phyloP scores from a whole-genome alignment of 2,329 filamentous ascomycete species.

The Claviceps sp. region DNA sequence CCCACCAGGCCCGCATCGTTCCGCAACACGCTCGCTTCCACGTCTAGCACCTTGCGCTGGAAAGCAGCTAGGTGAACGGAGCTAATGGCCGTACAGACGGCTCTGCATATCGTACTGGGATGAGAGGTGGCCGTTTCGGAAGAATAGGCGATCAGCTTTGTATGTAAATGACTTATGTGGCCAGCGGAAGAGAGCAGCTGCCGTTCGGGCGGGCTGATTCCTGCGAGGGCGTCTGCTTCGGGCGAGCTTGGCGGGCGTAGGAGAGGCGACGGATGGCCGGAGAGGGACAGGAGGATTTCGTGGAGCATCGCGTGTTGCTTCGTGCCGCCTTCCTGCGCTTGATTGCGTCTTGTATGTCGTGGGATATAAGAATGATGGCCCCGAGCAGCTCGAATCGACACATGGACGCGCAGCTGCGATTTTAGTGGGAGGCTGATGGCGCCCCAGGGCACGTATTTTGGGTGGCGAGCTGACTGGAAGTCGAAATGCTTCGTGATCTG shows the following conservation, averaged over 20 bases:
- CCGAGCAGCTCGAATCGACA: conserved; percentile 42
- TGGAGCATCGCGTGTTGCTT: conserved; percentile 59
- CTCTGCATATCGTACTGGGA: conserved; percentile 71
- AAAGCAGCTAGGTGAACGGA: conserved; percentile 67
- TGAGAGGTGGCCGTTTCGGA: conserved; percentile 56
- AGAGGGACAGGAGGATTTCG: conserved; percentile 93
- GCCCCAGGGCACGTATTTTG: no score
- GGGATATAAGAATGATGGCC: conserved; percentile 32
- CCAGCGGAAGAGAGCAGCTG: conserved; percentile 67
- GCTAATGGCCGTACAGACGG: conserved; percentile 66
- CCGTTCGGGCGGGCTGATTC: conserved; percentile 65
- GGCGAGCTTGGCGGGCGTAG: conserved; percentile 42
- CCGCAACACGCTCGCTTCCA: conserved; percentile 65
- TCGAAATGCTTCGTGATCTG: no score
- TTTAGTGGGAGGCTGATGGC: not conserved
- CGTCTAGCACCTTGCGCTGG: conserved; percentile 69
- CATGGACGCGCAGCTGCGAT: conserved; percentile 21
- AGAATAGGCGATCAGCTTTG: conserved; percentile 54
- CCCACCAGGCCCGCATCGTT: conserved; percentile 71
- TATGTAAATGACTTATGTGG: conserved; percentile 65
- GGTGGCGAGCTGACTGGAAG: no score
- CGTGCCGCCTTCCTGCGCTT: conserved; percentile 18
- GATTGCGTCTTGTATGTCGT: conserved; percentile 28
- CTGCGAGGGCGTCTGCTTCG: conserved; percentile 30
- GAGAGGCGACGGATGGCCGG: conserved; percentile 82